Percentiles rank a stretch among this genome's conserved stretches.
Evolutionary conservation across 2,329 filamentous ascomycete genomes (phyloP).

Genomic region (Corniculantispora saksenae): DNA sequence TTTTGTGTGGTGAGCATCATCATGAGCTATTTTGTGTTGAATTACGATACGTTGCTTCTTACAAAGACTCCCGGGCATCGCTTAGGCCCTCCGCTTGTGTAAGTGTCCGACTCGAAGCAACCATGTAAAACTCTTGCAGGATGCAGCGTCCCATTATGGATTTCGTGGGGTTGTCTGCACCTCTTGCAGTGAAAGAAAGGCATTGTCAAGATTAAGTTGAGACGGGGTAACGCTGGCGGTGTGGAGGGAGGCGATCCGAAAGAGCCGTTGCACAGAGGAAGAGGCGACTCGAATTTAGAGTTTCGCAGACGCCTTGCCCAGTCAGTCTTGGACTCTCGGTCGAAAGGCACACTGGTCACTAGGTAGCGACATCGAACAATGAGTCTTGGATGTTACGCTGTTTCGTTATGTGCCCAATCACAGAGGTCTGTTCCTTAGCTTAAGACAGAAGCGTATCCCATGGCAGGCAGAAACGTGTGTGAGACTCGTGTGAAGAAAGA

Average conservation of each 20-base stretch:
- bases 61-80: background rate
- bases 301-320: background rate
- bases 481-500: background rate
- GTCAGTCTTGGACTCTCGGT: background rate
- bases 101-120: no score
- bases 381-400: background rate
- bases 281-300: background rate
- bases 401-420: background rate
- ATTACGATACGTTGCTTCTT: no score
- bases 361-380: no score
- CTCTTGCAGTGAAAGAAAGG: no score
- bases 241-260: background rate
- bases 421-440: background rate
- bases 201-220: background rate
- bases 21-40: background rate
- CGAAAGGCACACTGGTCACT: background rate
- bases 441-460: background rate
- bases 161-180: background rate
- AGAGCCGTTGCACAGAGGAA: background rate
- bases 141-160: background rate
- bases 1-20: background rate
- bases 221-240: constrained; percentile 1
- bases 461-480: background rate
- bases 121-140: no score
- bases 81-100: background rate